These are phyloP conservation scores for Paraphaeosphaeria minitans DNA, from an alignment of 2,329 filamentous ascomycete genomes.

Conservation along the genomic window DNA sequence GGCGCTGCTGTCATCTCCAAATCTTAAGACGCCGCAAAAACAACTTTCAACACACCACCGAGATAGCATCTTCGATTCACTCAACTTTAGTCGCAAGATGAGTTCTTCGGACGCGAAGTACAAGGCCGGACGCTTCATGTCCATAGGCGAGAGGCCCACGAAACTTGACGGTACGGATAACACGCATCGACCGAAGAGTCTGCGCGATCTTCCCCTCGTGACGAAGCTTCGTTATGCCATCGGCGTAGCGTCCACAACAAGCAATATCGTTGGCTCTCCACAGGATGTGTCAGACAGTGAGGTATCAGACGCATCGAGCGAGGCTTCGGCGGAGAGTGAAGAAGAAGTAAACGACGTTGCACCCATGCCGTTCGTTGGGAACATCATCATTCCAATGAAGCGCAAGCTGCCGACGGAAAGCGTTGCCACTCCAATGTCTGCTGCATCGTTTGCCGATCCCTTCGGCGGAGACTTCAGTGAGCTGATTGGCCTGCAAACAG, in stretches of 20 bases:
- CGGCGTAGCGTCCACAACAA: conserved; percentile 28
- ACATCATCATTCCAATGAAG: conserved; percentile 31
- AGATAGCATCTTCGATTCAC: conserved; percentile 57
- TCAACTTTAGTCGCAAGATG: conserved; percentile 57
- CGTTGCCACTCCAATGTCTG: conserved; percentile 43
- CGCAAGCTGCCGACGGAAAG: conserved; percentile 44
- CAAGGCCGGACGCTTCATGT: conserved; percentile 52
- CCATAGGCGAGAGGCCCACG: conserved; percentile 17
- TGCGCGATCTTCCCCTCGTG: conserved; percentile 36
- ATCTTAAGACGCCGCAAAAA: conserved; percentile 17
- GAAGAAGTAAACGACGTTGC: conserved; percentile 27
- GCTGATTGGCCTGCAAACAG: conserved; percentile 32
- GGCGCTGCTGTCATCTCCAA: conserved; percentile 53
- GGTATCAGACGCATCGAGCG: conserved; percentile 34
- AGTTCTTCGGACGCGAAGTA: conserved; percentile 60
- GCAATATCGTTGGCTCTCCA: conserved; percentile 24
- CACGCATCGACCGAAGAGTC: conserved; percentile 24
- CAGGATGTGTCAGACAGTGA: conserved; percentile 28
- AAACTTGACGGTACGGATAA: conserved; percentile 3
- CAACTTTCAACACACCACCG: conserved; percentile 19
- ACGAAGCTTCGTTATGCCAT: conserved; percentile 39
- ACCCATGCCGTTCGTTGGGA: conserved; percentile 24
- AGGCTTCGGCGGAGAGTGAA: conserved; percentile 28
- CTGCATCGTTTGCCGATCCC: conserved; percentile 43
- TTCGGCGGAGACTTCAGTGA: conserved; percentile 36